Evolutionary conservation across 139 green algal genomes (phyloP).

Genomic region (Spirogloea muscicola): DNA sequence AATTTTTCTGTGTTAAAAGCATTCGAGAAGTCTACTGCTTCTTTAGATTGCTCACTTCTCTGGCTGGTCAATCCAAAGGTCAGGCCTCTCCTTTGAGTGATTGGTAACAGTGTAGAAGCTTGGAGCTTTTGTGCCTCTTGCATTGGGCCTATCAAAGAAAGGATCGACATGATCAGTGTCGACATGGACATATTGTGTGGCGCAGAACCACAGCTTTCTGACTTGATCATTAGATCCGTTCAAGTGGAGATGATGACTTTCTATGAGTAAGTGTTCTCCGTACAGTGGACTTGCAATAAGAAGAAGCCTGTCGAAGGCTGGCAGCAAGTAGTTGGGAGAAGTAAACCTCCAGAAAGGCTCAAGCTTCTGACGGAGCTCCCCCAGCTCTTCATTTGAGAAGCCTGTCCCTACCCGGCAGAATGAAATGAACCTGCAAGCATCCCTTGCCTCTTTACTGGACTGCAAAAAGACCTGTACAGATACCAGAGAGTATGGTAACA

Average conservation of each 20-base stretch:
- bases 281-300: too few relatives aligned
- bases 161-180: too few relatives aligned
- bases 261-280: too few relatives aligned
- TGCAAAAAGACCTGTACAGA: too few relatives aligned
- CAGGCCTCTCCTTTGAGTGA: slow-evolving; percentile 13
- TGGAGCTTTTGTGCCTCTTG: neutral
- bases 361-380: slow-evolving; percentile 25
- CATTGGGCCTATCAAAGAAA: too few relatives aligned
- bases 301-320: too few relatives aligned
- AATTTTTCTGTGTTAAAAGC: neutral
- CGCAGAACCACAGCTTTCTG: too few relatives aligned
- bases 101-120: slow-evolving; percentile 4
- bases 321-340: neutral
- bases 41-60: slow-evolving; percentile 9
- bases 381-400: slow-evolving; percentile 52
- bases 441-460: neutral
- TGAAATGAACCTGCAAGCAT: slow-evolving; percentile 42
- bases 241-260: too few relatives aligned
- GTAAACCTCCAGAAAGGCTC: neutral
- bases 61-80: slow-evolving; percentile 15
- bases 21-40: neutral
- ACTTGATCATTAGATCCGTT: too few relatives aligned
- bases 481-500: too few relatives aligned
- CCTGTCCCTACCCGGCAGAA: slow-evolving; percentile 71
- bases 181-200: too few relatives aligned